Evolutionary conservation across 2,329 filamentous ascomycete species (phyloP), one percentile per base, ranked within the genome.

Genomic region (Colletotrichum sp.): DNA sequence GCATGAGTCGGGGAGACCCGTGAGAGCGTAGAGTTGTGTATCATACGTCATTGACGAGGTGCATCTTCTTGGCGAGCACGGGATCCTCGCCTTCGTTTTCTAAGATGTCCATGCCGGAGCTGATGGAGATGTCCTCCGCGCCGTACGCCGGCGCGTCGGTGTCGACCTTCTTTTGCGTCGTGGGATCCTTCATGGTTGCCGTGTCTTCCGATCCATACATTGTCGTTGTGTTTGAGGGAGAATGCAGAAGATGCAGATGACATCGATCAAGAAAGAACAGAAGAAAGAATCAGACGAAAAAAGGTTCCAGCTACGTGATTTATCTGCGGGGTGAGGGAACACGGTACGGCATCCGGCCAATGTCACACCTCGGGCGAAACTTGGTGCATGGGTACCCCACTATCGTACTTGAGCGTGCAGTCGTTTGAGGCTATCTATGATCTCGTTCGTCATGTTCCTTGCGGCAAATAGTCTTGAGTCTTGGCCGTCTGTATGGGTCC

Each of bases 31-130:
- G 49, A 60, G 44, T 67, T 36, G 49, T 65, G 26, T 60, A 6
- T 67, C 89, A 84, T 79, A 91, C 91, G 82, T 94, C 90, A 81
- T 94, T 95, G 76, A 94, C 89, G 32, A 94, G 85, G 79, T 92
- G 89, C 92, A 94, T 94, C 82, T 94, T 94, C 55, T 89, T 89
- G 79, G 91, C 90, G 60, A 94, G 84, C 2, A 89, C 91, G 6
- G 91, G 90, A 80, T 94, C 92, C 32, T 90, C 84, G 79, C 90
- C 87, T 82, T 93, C 90, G 70, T 88, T 83, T 6, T 86, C 87
- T 16, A 94, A 86, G 28, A 94, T 83, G 79, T 94, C 92, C 71
- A 85, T 82, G 62, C 79, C 82, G 13, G 74, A 76, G 70, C 74
- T 69, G 26, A 69, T 32, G 34, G 70, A 76, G 64, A 21, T 32